Percentiles rank a stretch among this genome's conserved stretches.
Evolutionary conservation across 495 filamentous ascomycete genomes (phyloP).

Genomic region (Penicillium longicatenatum): DNA sequence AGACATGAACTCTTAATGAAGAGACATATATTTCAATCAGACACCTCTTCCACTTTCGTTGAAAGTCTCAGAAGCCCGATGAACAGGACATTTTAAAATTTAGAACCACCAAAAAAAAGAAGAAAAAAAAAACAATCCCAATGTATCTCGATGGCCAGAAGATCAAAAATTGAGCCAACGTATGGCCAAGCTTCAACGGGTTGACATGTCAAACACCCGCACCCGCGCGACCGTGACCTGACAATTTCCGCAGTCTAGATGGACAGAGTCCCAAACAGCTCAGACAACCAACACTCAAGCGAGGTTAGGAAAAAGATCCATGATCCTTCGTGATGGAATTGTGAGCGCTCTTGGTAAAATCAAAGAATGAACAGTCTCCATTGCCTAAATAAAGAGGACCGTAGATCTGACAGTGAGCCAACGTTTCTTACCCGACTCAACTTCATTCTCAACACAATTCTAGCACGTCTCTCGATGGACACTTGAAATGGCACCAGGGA

Average conservation of each 20-base stretch:
- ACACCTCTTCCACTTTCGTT: conserved; percentile 8
- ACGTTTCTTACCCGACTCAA: too few relatives aligned
- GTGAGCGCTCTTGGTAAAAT: conserved; percentile 1
- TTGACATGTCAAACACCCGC: conserved; percentile 8
- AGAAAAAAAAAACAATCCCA: background rate
- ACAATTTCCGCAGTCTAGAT: conserved; percentile 12
- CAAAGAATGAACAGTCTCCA: too few relatives aligned
- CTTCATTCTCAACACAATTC: too few relatives aligned
- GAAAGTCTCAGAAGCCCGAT: background rate
- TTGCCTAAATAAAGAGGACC: too few relatives aligned
- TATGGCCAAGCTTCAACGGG: conserved; percentile 10
- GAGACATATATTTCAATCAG: conserved; percentile 8
- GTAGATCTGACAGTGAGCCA: too few relatives aligned
- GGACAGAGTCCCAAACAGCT: conserved; percentile 6
- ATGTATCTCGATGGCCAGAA: conserved; percentile 1
- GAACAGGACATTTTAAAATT: conserved; percentile 2
- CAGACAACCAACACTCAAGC: conserved; percentile 7
- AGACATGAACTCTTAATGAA: background rate
- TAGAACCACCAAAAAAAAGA: conserved; percentile 3
- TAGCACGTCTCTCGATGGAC: too few relatives aligned
- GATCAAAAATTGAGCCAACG: conserved; percentile 9
- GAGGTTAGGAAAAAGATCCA: conserved; percentile 2
- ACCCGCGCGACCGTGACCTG: too few relatives aligned
- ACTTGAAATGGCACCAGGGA: too few relatives aligned
- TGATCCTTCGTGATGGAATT: background rate